Base-by-base conservation (phyloP, 164 flowering plant genomes). In the Piper longum region DNA sequence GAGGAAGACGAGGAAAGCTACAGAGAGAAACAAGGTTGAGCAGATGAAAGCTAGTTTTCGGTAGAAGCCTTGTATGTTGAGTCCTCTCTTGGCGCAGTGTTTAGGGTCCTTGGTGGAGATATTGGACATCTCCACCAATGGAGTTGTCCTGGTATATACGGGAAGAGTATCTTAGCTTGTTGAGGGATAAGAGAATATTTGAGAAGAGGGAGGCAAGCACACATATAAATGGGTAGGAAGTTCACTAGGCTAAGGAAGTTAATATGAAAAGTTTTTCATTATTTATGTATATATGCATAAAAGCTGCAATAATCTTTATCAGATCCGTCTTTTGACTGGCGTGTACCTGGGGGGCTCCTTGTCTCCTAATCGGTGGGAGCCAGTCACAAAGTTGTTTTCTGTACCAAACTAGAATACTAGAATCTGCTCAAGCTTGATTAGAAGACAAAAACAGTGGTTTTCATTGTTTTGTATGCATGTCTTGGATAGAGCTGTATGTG, bases 51-150 rank as follows among this genome's bases (percentile, higher is more conserved):
- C 64, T 14, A 70, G 52, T 60, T 41, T 70, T 69, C 64, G 72
- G 73, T 66, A 64, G 54, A 40, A 17, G 41, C 72, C 72, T 12
- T 65, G 56, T 39, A 64, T 54, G 43, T 72, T 64, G 12, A 72
- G 14, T 62, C 73, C 69, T 57, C 70, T 59, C n/a, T 65, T 67
- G 44, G 71, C 73, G 64, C 76, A 75, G 64, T 72, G 75, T 64
- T 67, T 72, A 12, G 75, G 73, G 41, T 73, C 69, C 42, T 26
- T 67, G 26, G 18, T 43, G 60, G 59, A 11, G 58, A 57, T 40
- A 12, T 43, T 64, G 67, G 78, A 72, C 71, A 72, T 74, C 62
- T 65, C 72, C 58, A 41, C 36, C 36, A 54, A 57, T 41, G 39
- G 66, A 16, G 17, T 26, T 26, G 36, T 26, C 36, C 36, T 26